These are phyloP conservation scores for Diplodia scrobiculata DNA, from an alignment of 2,329 filamentous ascomycete species.

Conservation along the genomic window DNA sequence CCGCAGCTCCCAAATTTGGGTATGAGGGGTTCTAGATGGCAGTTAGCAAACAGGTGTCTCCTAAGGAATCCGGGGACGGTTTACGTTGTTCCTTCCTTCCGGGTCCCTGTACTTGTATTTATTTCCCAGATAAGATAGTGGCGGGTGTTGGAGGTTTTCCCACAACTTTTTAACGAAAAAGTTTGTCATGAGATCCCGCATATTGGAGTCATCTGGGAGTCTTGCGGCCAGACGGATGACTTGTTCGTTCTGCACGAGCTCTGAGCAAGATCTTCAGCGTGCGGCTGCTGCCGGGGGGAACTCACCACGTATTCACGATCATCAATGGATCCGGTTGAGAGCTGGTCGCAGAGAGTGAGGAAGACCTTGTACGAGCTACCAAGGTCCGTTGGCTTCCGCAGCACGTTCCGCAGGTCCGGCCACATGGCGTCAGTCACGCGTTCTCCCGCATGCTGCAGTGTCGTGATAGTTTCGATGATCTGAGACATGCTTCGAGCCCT, in stretches of 20 bases:
- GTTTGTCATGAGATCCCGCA: background rate
- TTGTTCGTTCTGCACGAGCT: background rate
- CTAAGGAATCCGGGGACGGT: background rate
- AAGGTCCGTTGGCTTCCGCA: background rate
- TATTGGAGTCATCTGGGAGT: background rate
- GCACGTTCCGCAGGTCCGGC: background rate
- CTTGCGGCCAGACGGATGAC: slow-evolving; percentile 7
- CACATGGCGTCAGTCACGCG: too few species aligned
- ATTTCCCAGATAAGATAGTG: slow-evolving; percentile 40
- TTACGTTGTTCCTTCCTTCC: slow-evolving; percentile 45
- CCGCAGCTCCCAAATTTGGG: slow-evolving; percentile 62
- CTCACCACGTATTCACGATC: slow-evolving; percentile 4
- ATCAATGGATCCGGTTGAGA: background rate
- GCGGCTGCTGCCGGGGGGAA: background rate
- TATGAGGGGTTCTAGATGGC: slow-evolving; percentile 52
- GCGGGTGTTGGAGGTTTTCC: slow-evolving; percentile 47
- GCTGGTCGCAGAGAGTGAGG: background rate
- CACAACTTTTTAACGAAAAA: slow-evolving; percentile 41
- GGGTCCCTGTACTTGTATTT: slow-evolving; percentile 47
- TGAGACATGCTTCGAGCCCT: background rate
- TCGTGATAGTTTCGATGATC: background rate
- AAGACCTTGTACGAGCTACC: background rate
- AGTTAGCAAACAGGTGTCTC: slow-evolving; percentile 44
- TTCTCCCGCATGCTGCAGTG: too few species aligned
- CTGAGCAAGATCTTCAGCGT: background rate